Conservation (phyloP, 1,139 yeast genomes). For the Hansenula sp. region DNA sequence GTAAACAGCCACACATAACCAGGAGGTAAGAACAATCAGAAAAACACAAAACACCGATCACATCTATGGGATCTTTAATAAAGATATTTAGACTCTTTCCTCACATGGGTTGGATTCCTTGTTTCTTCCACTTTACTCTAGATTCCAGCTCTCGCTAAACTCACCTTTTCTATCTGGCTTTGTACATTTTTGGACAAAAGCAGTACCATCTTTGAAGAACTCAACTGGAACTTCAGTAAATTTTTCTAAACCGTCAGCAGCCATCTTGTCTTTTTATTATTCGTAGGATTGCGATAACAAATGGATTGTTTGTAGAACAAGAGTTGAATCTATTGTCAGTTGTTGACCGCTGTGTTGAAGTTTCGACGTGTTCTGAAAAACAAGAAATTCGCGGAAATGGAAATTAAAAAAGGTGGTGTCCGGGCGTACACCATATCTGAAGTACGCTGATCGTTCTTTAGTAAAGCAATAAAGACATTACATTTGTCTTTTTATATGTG, state of each 20-base stretch:
- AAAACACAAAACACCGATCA: no score
- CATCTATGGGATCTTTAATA: no score
- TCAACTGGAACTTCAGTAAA: constrained; percentile 87
- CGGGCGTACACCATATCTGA: neutral
- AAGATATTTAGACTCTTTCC: no score
- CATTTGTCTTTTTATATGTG: no score
- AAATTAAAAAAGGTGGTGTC: no score
- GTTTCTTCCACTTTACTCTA: no score
- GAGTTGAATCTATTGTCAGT: neutral
- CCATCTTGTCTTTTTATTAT: constrained; percentile 29
- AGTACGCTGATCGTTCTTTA: no score
- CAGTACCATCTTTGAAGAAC: constrained; percentile 85
- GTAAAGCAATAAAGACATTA: no score
- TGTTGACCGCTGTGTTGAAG: neutral
- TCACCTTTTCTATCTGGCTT: constrained; percentile 83
- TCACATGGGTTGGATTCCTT: no score
- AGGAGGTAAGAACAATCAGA: no score
- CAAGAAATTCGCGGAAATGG: neutral
- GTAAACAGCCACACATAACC: constrained; percentile 13
- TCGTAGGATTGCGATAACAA: no score
- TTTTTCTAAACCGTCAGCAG: constrained; percentile 72
- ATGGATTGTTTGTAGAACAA: no score
- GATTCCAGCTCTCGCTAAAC: constrained; percentile 23
- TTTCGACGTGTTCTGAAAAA: constrained; percentile 8
- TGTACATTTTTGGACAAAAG: constrained; percentile 86